Base-by-base conservation (phyloP, 371 early-diverging fungal genomes). In the Blastocladiella emersonii region DNA sequence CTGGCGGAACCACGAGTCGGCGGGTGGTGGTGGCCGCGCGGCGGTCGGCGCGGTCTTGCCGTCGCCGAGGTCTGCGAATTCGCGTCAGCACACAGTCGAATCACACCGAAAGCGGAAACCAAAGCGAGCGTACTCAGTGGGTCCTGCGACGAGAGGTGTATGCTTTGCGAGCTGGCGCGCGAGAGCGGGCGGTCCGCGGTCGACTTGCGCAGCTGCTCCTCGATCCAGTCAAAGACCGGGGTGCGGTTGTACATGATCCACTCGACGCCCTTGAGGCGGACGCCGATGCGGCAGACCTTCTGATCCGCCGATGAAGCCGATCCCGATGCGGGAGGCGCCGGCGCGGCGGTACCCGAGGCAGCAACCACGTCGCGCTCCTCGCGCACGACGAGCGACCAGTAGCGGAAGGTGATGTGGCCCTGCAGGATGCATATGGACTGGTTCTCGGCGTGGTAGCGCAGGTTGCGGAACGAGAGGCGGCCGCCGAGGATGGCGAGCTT, bases 211-310 rank as follows among this genome's bases (percentile, higher is more conserved):
- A 90, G 70, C 3, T 84, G 75, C n/a, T 73, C 65, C 60, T 79
- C 77, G 57, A 90, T 68, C 15, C 68, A 67, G 35, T 87, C 82
- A 65, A 90, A 92, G 0, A 85, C 88, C 10, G 86, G 82, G 44
- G 81, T 75, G 59, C 89, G 76, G 64, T 92, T 92, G 74, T 89
- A 92, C 61, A 88, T 75, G 68, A 90, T 89, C 77, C 83, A 86
- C 66, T 92, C 92, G 12, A 90, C 67, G 3, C 92, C 92, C 59
- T 90, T 85, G 7, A 90, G 66, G n/a, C 81, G 78, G 62, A 86
- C 77, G 30, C 75, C 79, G 62, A 91, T 76, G 49, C 90, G 75
- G 66, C 88, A 87, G 34, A 30, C 61, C 27, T 56, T 57, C 35
- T 64, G 64, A 5, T 37, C 13, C 7, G 39, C 13, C 10, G 45